Evolutionary conservation across 768 basidiomycete species (phyloP), one percentile per base, ranked within the genome.

Genomic region (Suillus sp.): DNA sequence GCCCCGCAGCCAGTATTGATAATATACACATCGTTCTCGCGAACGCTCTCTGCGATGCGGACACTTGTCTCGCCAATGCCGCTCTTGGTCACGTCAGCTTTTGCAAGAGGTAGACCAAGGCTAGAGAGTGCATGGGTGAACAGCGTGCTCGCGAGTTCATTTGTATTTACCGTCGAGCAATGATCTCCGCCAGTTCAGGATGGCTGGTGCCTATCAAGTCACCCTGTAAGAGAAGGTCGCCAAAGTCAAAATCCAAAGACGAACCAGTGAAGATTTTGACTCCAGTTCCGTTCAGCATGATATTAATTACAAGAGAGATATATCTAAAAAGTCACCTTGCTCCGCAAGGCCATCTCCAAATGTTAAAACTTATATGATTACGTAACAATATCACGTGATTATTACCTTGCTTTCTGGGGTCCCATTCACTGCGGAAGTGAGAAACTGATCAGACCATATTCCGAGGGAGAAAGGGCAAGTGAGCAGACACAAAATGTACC

Each of bases 21-120:
- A 76, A 99, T 98, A 79, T 99, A 99, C 57, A 99, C 96, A 75
- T 99, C 97, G 76, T 95, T 93, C 78, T 99, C 96, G 65, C 97
- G 92, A 40, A 99, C 96, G 51, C 93, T 95, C 78, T 98, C 95
- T 67, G 86, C 85, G 74, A 99, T 94, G 67, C 91, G 90, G 59
- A 99, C 93, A 70, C 86, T 86, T 55, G 93, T 93, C 80, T 98
- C 96, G 62, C 95, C 93, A 65, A 95, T 91, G 27, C 92, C 89
- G 74, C 92, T 95, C 69, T 89, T 88, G 61, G 90, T 89, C 62
- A 97, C 88, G 69, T 93, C 90, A 22, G 93, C 93, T 67, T 90
- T 91, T 60, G 93, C 91, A 62, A 99, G 83, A 47, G 92, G 85
- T 58, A 99, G 80, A 42, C 96, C 96, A 71, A 99, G 91, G 63